These are phyloP conservation scores for Rhododendron ferrugineum DNA, from an alignment of 148 eudicot genomes.

Conservation along the genomic window DNA sequence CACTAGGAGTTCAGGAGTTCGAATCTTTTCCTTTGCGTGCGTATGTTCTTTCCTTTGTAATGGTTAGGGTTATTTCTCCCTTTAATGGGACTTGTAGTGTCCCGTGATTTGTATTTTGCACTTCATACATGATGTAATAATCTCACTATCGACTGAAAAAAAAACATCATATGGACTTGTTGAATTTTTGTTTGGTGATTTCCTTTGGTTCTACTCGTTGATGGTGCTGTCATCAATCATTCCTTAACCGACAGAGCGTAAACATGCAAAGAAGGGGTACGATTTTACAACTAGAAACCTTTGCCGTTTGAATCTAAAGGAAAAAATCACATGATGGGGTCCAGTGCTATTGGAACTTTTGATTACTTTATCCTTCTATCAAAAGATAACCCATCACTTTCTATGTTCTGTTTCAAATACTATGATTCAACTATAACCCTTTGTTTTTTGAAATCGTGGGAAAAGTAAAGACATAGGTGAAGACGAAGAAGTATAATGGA, in stretches of 20 bases:
- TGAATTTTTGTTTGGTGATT: not conserved
- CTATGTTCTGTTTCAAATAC: not conserved
- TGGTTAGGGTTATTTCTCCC: no score
- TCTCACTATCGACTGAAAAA: no score
- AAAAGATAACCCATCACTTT: not conserved
- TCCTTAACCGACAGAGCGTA: not conserved
- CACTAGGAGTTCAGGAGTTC: no score
- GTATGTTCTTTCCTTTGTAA: no score
- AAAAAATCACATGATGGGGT: not conserved
- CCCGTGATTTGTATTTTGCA: no score
- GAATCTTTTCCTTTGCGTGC: no score
- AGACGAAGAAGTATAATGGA: not conserved
- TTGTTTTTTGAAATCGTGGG: not conserved
- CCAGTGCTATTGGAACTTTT: not conserved
- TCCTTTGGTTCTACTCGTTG: not conserved
- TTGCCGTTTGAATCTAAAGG: not conserved
- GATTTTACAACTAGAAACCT: not conserved
- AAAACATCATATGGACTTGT: not conserved
- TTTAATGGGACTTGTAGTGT: no score
- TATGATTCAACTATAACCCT: not conserved
- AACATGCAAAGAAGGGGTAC: not conserved
- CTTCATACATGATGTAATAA: no score
- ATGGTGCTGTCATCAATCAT: not conserved
- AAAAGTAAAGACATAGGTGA: not conserved
- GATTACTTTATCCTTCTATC: not conserved